Evolutionary conservation across 2,329 filamentous ascomycete species (phyloP), one percentile per base, ranked within the genome.

Genomic region (Blastomyces gilchristii): DNA sequence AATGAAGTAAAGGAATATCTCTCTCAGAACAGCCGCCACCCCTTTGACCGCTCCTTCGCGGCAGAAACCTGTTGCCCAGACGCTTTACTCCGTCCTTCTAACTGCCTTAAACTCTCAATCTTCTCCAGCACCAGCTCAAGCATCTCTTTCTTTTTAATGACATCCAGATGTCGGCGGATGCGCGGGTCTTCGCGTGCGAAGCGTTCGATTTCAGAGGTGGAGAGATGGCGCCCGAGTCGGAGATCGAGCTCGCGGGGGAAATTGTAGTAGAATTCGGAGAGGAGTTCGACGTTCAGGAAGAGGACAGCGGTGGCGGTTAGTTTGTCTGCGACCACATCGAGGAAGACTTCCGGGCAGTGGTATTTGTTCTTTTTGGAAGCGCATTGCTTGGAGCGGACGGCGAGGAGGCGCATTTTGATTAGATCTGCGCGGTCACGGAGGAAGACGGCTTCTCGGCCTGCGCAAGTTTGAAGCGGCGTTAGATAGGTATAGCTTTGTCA

Each of bases 201-300:
- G 34, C 85, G 84, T 73, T 99, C 93, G 5, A 97, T 84, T 70
- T 97, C 87, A 6, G 86, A 85, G 62, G 88, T 85, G 43, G 85
- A 85, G 65, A 97, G 81, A 69, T 91, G 87, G 34, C 91, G 85
- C 56, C 93, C 91, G 12, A 99, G 86, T 43, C 92, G 85, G 64
- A 88, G 80, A 74, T 99, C 94, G 14, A 99, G 83, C 73, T 97
- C 91, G 49, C 94, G 85, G 0, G 94, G 94, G 76, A 99, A 99
- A 73, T 94, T 91, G 78, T 97, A 96, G 79, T 96, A 97, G 74
- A 97, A 99, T 72, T 99, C 96, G 1, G 90, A 93, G 22, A 99
- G 84, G 25, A 99, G 83, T 78, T 99, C 95, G 12, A 97, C 94
- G 71, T 99, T 97, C 39, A 99, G 83, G 81, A 99, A 99, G 0